Percentiles rank a stretch among this genome's conserved stretches.
Evolutionary conservation across 139 green algal genomes (phyloP).

Genomic region (Chlorella sp.): DNA sequence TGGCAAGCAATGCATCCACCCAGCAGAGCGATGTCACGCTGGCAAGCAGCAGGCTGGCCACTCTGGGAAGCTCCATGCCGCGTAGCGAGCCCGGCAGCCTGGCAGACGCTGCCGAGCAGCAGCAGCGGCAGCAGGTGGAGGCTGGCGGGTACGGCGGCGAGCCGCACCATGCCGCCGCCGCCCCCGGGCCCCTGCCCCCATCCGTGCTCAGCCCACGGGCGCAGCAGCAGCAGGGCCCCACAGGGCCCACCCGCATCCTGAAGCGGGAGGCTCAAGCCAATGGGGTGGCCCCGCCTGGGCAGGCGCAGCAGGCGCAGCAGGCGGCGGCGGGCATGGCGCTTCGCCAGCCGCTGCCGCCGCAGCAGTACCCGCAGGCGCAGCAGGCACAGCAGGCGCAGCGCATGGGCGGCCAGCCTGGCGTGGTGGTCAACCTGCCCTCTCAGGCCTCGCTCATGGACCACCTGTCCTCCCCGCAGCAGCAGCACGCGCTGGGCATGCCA

Average conservation of each 20-base stretch:
- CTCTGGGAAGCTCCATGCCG: conserved; percentile 27
- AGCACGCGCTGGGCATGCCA: conserved; percentile 22
- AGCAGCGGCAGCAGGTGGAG: conserved; percentile 22
- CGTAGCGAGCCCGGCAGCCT: conserved; percentile 27
- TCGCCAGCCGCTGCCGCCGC: neutral
- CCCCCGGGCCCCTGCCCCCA: neutral
- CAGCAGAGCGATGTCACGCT: conserved; percentile 29
- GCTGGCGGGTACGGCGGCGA: neutral
- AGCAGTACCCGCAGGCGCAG: neutral
- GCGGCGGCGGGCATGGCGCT: neutral
- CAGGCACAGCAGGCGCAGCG: neutral
- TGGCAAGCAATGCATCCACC: conserved; percentile 18
- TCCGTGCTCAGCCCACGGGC: neutral
- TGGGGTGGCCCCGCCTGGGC: neutral
- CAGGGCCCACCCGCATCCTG: conserved; percentile 20
- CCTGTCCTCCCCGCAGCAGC: conserved; percentile 2
- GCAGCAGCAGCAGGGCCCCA: neutral
- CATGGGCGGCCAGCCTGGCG: neutral
- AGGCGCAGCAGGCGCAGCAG: neutral
- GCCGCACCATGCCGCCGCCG: neutral
- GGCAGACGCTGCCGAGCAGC: neutral
- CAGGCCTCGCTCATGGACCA: conserved; percentile 22
- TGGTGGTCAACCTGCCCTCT: neutral
- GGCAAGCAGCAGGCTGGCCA: conserved; percentile 31
- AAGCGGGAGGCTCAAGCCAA: neutral